These are phyloP conservation scores for Vigna reflexopilosa DNA, from an alignment of 306 rosid species.

Conservation along the genomic window DNA sequence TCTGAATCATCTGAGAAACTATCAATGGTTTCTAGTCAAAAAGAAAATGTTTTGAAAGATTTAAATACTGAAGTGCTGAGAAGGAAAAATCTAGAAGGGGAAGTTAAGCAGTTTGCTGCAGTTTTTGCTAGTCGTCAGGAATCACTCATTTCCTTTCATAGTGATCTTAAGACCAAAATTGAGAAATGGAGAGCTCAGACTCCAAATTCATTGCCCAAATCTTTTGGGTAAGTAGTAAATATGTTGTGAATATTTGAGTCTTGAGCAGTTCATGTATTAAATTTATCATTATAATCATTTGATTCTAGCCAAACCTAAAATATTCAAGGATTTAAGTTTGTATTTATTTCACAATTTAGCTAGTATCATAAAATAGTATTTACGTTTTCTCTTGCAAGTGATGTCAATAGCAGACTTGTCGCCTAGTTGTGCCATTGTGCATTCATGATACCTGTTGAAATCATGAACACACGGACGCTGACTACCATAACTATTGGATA, in stretches of 20 bases:
- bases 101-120: slow-evolving; percentile 67
- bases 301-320: slow-evolving; percentile 11
- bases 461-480: neutral
- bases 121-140: slow-evolving; percentile 75
- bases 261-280: slow-evolving; percentile 35
- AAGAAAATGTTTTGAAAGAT: slow-evolving; percentile 72
- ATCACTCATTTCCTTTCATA: slow-evolving; percentile 63
- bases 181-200: slow-evolving; percentile 60
- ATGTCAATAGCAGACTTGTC: neutral
- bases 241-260: slow-evolving; percentile 34
- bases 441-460: neutral
- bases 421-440: neutral
- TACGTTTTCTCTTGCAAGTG: slow-evolving; percentile 11
- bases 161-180: slow-evolving; percentile 62
- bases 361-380: neutral
- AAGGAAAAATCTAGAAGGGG: slow-evolving; percentile 81
- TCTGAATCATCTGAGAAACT: slow-evolving; percentile 67
- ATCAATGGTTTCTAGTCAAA: slow-evolving; percentile 57
- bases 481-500: neutral
- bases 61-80: slow-evolving; percentile 65
- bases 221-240: slow-evolving; percentile 51
- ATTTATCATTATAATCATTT: slow-evolving; percentile 22
- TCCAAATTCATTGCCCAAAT: slow-evolving; percentile 57
- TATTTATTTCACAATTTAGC: neutral
- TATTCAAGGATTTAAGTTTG: neutral